These are phyloP conservation scores for Cyberlindnera veronae DNA, from an alignment of 805 yeast species.

Conservation along the genomic window DNA sequence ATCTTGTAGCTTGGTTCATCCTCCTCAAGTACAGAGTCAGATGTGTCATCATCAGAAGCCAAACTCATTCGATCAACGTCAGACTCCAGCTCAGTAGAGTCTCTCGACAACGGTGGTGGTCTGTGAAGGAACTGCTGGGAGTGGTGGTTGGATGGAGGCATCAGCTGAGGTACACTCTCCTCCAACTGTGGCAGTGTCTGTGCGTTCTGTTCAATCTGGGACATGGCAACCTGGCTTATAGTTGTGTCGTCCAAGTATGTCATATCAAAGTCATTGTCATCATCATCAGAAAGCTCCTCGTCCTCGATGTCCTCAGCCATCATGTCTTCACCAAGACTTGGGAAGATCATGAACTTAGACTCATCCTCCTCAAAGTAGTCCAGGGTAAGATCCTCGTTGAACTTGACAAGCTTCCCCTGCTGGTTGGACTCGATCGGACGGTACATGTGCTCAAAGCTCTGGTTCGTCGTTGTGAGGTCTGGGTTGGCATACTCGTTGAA, in stretches of 20 bases:
- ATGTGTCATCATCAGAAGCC: slow-evolving; percentile 32
- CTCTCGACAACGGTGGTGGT: slow-evolving; percentile 12
- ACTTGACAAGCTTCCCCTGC: slow-evolving; percentile 22
- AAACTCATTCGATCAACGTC: slow-evolving; percentile 43
- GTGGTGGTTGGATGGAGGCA: slow-evolving; percentile 7
- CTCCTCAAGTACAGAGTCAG: slow-evolving; percentile 21
- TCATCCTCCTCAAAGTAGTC: slow-evolving; percentile 27
- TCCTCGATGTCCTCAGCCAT: slow-evolving; percentile 27
- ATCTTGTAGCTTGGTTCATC: slow-evolving; percentile 15
- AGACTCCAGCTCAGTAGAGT: slow-evolving; percentile 33
- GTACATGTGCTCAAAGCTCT: slow-evolving; percentile 10
- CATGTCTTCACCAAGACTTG: slow-evolving; percentile 19
- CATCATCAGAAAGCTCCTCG: slow-evolving; percentile 26
- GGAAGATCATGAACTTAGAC: slow-evolving; percentile 21
- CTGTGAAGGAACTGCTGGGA: slow-evolving; percentile 5
- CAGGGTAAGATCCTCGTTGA: slow-evolving; percentile 26
- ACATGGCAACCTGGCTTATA: slow-evolving; percentile 1
- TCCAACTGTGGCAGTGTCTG: background rate
- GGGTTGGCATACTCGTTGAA: slow-evolving; percentile 28
- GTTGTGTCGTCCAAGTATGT: slow-evolving; percentile 10
- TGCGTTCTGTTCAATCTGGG: background rate
- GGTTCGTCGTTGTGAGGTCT: slow-evolving; percentile 25
- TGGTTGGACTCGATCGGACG: slow-evolving; percentile 4
- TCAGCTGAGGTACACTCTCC: slow-evolving; percentile 7
- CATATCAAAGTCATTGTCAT: slow-evolving; percentile 20